Percentiles rank a stretch among this genome's conserved stretches.
phyloP scores from a whole-genome alignment of 805 yeast genomes.

The Yarrowia phangngaensis region DNA sequence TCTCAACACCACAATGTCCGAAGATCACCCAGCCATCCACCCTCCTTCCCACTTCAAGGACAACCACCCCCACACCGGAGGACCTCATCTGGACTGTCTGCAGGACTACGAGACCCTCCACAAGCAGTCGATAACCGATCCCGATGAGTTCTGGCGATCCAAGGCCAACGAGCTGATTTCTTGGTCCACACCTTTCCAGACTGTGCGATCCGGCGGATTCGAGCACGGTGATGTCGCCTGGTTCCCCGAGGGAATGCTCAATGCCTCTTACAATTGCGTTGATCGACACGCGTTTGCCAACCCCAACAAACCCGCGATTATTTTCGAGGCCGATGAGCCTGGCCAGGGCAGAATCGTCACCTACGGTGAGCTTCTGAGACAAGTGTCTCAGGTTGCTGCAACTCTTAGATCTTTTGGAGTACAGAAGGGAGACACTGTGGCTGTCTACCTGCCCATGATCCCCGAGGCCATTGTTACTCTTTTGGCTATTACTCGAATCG shows the following conservation, averaged over 20 bases:
- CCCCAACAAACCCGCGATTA: constrained; percentile 66
- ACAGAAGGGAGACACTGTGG: constrained; percentile 91
- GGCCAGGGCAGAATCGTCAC: constrained; percentile 68
- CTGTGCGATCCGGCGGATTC: constrained; percentile 60
- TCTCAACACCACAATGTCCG: constrained; percentile 9
- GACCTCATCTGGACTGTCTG: constrained; percentile 56
- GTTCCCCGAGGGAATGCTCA: constrained; percentile 90
- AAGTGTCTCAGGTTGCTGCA: constrained; percentile 83
- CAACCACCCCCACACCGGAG: constrained; percentile 45
- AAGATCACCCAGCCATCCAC: constrained; percentile 27
- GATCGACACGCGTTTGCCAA: constrained; percentile 89
- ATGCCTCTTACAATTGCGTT: constrained; percentile 90
- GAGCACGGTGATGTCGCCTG: constrained; percentile 81
- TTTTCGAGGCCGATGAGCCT: constrained; percentile 94
- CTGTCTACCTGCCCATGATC: constrained; percentile 95
- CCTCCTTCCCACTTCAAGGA: constrained; percentile 34
- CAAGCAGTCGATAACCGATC: constrained; percentile 70
- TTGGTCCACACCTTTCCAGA: constrained; percentile 77
- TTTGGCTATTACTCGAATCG: constrained; percentile 87
- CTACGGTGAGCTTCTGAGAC: constrained; percentile 77
- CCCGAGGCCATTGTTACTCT: constrained; percentile 94
- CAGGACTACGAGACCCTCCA: constrained; percentile 69
- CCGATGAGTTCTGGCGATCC: constrained; percentile 74
- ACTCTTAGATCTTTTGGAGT: constrained; percentile 82
- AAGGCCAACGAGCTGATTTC: constrained; percentile 65